Percentiles rank a stretch among this genome's conserved stretches.
Conservation (phyloP, 2,329 filamentous ascomycete species). For the Neurospora sp. region DNA sequence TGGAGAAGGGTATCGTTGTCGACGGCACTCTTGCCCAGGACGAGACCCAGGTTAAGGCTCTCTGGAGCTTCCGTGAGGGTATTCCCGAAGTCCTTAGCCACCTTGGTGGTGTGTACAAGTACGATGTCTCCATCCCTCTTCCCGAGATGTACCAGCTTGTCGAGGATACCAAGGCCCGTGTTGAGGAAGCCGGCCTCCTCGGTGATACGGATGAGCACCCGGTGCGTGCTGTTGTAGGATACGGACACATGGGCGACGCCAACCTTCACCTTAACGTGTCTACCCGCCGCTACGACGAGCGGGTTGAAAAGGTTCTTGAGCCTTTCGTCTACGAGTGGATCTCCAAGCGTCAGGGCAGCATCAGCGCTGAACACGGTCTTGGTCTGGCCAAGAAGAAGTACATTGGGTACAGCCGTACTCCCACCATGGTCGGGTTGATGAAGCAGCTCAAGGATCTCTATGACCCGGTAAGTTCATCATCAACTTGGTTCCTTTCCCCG, state of each 20-base stretch:
- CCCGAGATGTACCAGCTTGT: constrained; percentile 80
- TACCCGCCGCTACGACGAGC: constrained; percentile 72
- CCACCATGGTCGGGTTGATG: constrained; percentile 84
- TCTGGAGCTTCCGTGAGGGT: constrained; percentile 92
- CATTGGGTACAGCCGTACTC: constrained; percentile 83
- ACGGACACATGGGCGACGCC: constrained; percentile 95
- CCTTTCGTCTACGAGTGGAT: constrained; percentile 99
- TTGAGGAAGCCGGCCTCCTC: constrained; percentile 65
- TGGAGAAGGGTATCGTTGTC: constrained; percentile 74
- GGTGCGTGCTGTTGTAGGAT: constrained; percentile 84
- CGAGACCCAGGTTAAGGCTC: constrained; percentile 72
- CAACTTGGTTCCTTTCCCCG: background rate
- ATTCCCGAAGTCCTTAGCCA: constrained; percentile 84
- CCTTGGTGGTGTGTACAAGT: constrained; percentile 95
- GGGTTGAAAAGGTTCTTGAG: constrained; percentile 78
- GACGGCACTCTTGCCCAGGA: constrained; percentile 92
- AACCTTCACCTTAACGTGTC: constrained; percentile 92
- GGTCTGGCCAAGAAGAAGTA: constrained; percentile 93
- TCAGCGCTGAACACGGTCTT: constrained; percentile 92
- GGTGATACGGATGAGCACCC: constrained; percentile 66
- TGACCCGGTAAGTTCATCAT: constrained; percentile 63
- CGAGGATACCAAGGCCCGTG: constrained; percentile 66
- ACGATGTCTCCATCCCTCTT: constrained; percentile 91
- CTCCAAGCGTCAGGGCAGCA: constrained; percentile 74
- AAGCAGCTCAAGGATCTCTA: constrained; percentile 89